Evolutionary conservation across 225 moss, liverwort and hornwort genomes (phyloP), one percentile per base, ranked within the genome.

Genomic region (Anthoceros angustus): DNA sequence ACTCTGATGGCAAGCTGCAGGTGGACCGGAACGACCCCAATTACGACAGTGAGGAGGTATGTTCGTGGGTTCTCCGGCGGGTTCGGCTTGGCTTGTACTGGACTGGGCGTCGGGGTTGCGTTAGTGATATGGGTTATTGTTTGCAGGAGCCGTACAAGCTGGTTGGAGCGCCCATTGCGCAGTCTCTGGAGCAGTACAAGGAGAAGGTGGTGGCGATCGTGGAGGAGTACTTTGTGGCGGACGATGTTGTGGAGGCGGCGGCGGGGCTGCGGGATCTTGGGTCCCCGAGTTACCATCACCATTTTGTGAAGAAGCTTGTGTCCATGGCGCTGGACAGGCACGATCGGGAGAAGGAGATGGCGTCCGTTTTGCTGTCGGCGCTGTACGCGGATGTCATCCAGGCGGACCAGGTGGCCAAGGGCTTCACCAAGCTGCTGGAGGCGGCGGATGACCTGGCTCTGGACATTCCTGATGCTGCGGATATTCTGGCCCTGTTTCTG

Each of bases 291-390:
- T 95, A 91, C 62, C 91, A 86, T 72, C 95, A 95, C 65, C 73
- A 91, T 66, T 95, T 95, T 25, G 82, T 91, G 32, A 95, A 95
- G 75, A 95, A 90, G 66, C 70, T 95, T 5, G 87, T 95, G 15
- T 95, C 95, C 18, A 79, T 87, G 85, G 95, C 95, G 43, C 77
- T 95, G 86, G 95, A 95, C 70, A 85, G 77, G 41, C 95, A 95
- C 50, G 95, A 95, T 43, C 83, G 88, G 26, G 95, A 95, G 77
- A 95, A 95, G 69, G 95, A 95, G 74, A 95, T 91, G 95, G 82
- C 95, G 41, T 86, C 95, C 39, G 95, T 95, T 74, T n/a, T 95
- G 65, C 82, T 91, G 20, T 95, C 95, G 45, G 88, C 95, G 64
- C 76, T 95, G 66, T 95, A 95, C 42, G 90, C 88, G 26, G 95